Evolutionary conservation across 169 alveolate genomes (phyloP).

Genomic region (Eimeria necatrix): DNA sequence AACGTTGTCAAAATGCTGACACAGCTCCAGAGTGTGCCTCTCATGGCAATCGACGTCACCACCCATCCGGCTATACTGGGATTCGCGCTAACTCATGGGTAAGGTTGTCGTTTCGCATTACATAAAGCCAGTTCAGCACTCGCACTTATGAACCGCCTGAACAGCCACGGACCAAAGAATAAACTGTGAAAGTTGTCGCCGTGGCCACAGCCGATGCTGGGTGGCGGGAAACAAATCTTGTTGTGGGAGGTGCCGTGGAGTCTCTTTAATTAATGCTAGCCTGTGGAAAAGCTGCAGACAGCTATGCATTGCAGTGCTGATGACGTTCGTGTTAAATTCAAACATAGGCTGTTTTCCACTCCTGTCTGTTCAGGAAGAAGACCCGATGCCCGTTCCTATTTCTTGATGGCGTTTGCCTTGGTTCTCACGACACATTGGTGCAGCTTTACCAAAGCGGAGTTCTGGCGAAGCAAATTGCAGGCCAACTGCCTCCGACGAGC

Average conservation of each 20-base stretch:
- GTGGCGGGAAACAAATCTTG: too few relatives aligned
- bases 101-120: background rate
- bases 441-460: conserved; percentile 54
- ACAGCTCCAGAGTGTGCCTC: conserved; percentile 79
- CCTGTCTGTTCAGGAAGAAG: conserved; percentile 21
- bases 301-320: background rate
- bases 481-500: background rate
- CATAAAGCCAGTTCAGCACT: too few relatives aligned
- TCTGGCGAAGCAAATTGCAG: conserved; percentile 51
- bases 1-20: conserved; percentile 80
- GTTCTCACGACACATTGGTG: conserved; percentile 63
- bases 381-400: conserved; percentile 55
- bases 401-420: conserved; percentile 51
- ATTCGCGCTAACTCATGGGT: conserved; percentile 53
- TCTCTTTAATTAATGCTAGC: too few relatives aligned
- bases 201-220: too few relatives aligned
- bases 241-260: too few relatives aligned
- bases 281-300: background rate
- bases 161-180: too few relatives aligned
- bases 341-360: too few relatives aligned
- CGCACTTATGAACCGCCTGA: too few relatives aligned
- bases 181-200: too few relatives aligned
- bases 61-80: conserved; percentile 80
- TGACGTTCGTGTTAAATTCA: background rate
- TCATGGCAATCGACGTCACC: conserved; percentile 71